A percentile compares a stretch with the other conserved stretches of the same genome.
These are phyloP conservation scores for Rhodomyrtus tomentosa DNA, from an alignment of 345 rosid genomes.

Conservation along the genomic window DNA sequence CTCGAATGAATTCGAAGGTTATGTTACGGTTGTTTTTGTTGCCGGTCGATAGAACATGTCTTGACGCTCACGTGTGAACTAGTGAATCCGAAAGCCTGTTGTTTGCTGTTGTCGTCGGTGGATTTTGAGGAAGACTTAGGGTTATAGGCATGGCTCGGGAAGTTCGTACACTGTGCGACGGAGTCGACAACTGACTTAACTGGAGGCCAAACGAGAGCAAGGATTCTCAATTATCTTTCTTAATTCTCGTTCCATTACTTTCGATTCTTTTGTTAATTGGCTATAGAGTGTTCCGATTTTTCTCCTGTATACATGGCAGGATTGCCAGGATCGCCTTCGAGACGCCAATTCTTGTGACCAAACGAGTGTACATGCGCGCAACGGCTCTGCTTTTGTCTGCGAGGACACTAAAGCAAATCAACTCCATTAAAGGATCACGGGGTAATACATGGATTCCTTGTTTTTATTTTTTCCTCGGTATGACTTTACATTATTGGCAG, in stretches of 20 bases:
- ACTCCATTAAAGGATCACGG: constrained; percentile 16
- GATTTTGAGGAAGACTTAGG: background rate
- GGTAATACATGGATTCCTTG: constrained; percentile 9
- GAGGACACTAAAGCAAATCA: constrained; percentile 15
- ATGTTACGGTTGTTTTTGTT: too few species aligned
- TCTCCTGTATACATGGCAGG: background rate
- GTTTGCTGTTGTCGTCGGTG: background rate
- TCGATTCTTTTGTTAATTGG: background rate
- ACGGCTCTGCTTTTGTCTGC: constrained; percentile 8
- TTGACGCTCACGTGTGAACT: background rate
- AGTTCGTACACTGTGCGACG: background rate
- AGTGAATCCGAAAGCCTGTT: background rate
- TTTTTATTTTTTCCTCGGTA: background rate
- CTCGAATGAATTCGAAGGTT: background rate
- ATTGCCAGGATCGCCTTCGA: background rate
- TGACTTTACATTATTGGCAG: background rate
- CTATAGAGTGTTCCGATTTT: background rate
- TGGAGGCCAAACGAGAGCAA: background rate
- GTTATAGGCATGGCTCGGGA: background rate
- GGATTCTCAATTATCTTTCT: background rate
- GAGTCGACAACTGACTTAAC: background rate
- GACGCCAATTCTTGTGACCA: background rate
- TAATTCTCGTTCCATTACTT: background rate
- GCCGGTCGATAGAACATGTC: too few species aligned
- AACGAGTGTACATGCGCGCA: constrained; percentile 13